Conservation (phyloP, 306 rosid species). For the Cicer yamashitae region DNA sequence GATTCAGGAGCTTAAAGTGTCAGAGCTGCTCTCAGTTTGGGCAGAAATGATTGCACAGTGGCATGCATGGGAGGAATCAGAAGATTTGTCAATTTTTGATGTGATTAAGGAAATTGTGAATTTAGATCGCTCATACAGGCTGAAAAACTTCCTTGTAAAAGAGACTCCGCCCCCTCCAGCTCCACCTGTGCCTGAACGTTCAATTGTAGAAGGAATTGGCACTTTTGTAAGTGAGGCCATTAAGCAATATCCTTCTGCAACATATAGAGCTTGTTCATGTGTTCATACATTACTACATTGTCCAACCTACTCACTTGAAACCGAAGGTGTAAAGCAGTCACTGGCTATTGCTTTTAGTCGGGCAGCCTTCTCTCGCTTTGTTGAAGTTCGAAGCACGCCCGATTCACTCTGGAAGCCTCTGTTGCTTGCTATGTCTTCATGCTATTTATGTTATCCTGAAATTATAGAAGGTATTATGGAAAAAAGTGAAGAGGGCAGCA, state of each 20-base stretch:
- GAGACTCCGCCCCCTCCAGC: slow-evolving; percentile 75
- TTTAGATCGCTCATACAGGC: slow-evolving; percentile 55
- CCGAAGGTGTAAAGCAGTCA: slow-evolving; percentile 70
- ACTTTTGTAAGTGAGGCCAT: slow-evolving; percentile 71
- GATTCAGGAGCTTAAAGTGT: slow-evolving; percentile 71
- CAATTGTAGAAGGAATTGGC: slow-evolving; percentile 76
- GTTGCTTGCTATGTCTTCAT: slow-evolving; percentile 78
- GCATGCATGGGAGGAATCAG: slow-evolving; percentile 92
- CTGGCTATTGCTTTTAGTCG: slow-evolving; percentile 63
- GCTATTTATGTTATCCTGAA: slow-evolving; percentile 85
- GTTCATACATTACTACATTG: slow-evolving; percentile 73
- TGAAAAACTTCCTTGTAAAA: slow-evolving; percentile 66
- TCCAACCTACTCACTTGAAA: slow-evolving; percentile 67
- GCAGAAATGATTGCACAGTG: slow-evolving; percentile 79
- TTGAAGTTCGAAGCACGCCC: slow-evolving; percentile 59
- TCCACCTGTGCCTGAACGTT: slow-evolving; percentile 78
- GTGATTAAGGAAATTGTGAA: slow-evolving; percentile 75
- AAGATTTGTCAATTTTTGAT: slow-evolving; percentile 78
- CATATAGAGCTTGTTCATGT: slow-evolving; percentile 84
- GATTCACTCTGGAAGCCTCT: slow-evolving; percentile 81
- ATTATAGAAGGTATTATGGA: slow-evolving; percentile 70
- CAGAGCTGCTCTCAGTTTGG: slow-evolving; percentile 80
- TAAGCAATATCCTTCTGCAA: slow-evolving; percentile 81
- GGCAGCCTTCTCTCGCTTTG: slow-evolving; percentile 67
- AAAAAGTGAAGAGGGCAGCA: slow-evolving; percentile 64